Base-by-base conservation (phyloP, 2,329 filamentous ascomycete genomes). In the Rhytidhysteron rufulum region DNA sequence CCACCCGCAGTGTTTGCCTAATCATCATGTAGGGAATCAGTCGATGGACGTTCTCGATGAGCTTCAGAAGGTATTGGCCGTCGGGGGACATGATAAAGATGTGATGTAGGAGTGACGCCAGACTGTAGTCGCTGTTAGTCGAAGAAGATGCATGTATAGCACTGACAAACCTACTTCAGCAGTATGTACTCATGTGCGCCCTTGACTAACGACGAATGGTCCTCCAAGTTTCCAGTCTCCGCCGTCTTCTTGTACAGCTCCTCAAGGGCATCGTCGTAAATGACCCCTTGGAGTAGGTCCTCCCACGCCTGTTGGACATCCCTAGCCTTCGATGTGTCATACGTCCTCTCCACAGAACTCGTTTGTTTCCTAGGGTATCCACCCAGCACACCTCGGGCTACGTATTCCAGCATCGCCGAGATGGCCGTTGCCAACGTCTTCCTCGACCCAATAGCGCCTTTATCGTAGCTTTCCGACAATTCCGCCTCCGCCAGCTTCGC, bases 391-490 rank as follows among this genome's bases (percentile, higher is more conserved):
- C 83, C 86, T 45, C 85, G 70, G 1, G 79, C 80, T 10, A 86
- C 68, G 55, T 82, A 80, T 64, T 89, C 86, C 39, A 87, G 72
- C 41, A 90, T 63, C 5, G 80, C 78, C 25, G 83, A 84, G 8
- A 82, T 74, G 0, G 83, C 85, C 5, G 86, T 88, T 0, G 86
- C 79, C 35, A 91, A 66, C 16, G 83, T 86, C 67, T 88, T 89
- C 37, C 86, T 74, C 43, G 82, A 81, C 1, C 86, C 86, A 49
- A 91, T 66, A 0, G 80, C 74, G 11, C 84, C 86, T 63, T 88
- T 88, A 60, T 91, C 86, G 55, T 89, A 91, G 58, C 84, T 88
- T 62, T 91, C 86, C 1, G 84, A 88, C 22, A 91, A 69, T 37
- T 87, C 80, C 2, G 80, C 84, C 22, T 81, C 75, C 7, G 75